phyloP scores from a whole-genome alignment of 257 asterid species.

The Oldenlandia corymbosa region DNA sequence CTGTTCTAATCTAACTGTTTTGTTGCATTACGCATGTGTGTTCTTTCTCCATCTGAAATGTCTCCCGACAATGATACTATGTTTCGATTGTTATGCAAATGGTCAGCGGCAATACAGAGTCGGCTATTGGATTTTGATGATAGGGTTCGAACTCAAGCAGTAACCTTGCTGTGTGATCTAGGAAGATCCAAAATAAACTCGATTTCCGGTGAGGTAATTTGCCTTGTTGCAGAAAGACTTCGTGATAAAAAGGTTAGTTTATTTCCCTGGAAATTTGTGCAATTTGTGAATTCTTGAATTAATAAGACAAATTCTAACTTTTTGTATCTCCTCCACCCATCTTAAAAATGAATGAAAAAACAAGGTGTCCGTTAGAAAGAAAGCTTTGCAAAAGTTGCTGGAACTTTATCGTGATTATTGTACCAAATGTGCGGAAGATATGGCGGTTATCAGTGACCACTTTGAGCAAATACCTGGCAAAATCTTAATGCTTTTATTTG shows the following conservation, averaged over 20 bases:
- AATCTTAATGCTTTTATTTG: constrained; percentile 74
- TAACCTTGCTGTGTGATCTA: constrained; percentile 61
- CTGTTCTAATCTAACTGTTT: constrained; percentile 18
- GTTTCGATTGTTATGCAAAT: constrained; percentile 20
- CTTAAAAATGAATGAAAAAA: background rate
- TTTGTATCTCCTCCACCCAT: constrained; percentile 10
- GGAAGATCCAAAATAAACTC: constrained; percentile 41
- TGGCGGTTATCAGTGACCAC: constrained; percentile 34
- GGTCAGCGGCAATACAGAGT: constrained; percentile 62
- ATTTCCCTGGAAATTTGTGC: background rate
- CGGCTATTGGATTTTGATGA: constrained; percentile 82
- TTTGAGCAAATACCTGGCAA: constrained; percentile 81
- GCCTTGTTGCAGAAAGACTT: constrained; percentile 63
- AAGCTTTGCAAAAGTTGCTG: constrained; percentile 63
- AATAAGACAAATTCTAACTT: background rate
- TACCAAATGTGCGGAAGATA: constrained; percentile 41
- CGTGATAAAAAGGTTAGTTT: constrained; percentile 80
- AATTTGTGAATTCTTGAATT: background rate
- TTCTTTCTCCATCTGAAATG: constrained; percentile 1
- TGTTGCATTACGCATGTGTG: background rate
- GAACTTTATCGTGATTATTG: constrained; percentile 78
- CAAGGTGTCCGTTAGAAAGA: constrained; percentile 70
- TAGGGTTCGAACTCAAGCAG: constrained; percentile 75
- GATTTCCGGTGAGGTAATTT: constrained; percentile 44
- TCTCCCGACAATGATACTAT: constrained; percentile 12